These are phyloP conservation scores for Ormosia semicastrata DNA, from an alignment of 306 rosid genomes.

Conservation along the genomic window DNA sequence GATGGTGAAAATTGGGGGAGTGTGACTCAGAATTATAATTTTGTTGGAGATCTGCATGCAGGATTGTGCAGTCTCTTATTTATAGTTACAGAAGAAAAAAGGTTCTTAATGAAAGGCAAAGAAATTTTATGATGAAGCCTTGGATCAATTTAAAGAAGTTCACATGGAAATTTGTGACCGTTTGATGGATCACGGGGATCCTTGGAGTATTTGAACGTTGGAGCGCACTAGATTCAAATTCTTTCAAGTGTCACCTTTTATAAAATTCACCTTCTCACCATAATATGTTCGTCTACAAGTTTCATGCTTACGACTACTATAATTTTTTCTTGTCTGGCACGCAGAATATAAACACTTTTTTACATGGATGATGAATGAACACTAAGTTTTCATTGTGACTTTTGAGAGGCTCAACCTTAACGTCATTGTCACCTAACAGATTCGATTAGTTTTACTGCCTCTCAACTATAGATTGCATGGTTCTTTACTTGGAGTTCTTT, in stretches of 20 bases:
- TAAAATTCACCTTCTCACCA: slow-evolving; percentile 17
- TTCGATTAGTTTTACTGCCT: not conserved
- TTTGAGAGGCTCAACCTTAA: not conserved
- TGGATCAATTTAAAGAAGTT: slow-evolving; percentile 46
- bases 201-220: slow-evolving; percentile 69
- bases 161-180: slow-evolving; percentile 94
- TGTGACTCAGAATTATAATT: slow-evolving; percentile 40
- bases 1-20: slow-evolving; percentile 19
- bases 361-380: not conserved
- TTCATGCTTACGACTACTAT: slow-evolving; percentile 16
- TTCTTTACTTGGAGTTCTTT: not conserved
- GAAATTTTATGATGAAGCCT: slow-evolving; percentile 3
- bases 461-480: not conserved
- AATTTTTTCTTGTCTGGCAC: slow-evolving; percentile 25
- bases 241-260: slow-evolving; percentile 1
- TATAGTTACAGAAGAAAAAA: slow-evolving; percentile 46
- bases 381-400: not conserved
- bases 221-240: slow-evolving; percentile 95
- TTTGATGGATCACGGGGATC: slow-evolving; percentile 92
- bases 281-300: slow-evolving; percentile 37
- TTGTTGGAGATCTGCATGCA: slow-evolving; percentile 40
- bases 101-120: slow-evolving; percentile 6
- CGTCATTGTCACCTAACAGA: not conserved
- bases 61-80: slow-evolving; percentile 42
- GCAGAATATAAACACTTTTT: not conserved